Evolutionary conservation across 805 yeast species (phyloP).

Genomic region (Wickerhamomyces bovis): DNA sequence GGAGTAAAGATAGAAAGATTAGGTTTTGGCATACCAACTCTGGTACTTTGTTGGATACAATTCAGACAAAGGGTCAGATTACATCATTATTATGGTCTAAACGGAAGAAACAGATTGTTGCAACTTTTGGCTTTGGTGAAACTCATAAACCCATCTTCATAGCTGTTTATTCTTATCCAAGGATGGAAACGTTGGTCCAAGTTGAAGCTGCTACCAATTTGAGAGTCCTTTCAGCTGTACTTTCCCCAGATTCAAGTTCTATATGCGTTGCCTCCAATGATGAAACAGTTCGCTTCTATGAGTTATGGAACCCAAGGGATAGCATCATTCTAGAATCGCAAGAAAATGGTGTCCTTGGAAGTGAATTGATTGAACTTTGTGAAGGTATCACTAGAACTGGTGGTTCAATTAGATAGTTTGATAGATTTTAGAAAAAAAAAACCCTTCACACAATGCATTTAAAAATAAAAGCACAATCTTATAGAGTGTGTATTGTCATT

Average conservation of each 20-base stretch:
- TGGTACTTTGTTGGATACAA: conserved; percentile 60
- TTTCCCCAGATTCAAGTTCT: conserved; percentile 56
- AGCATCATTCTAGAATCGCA: conserved; percentile 32
- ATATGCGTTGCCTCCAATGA: conserved; percentile 76
- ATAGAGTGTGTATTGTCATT: not conserved
- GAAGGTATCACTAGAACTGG: conserved; percentile 43
- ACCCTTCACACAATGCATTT: not conserved
- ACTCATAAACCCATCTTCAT: conserved; percentile 44
- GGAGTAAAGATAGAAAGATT: conserved; percentile 72
- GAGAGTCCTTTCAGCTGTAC: conserved; percentile 59
- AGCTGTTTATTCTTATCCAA: conserved; percentile 63
- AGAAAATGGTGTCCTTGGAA: conserved; percentile 45
- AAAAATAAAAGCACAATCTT: no score
- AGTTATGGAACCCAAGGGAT: conserved; percentile 52
- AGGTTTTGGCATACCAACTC: conserved; percentile 82
- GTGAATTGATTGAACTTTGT: conserved; percentile 48
- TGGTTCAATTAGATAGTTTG: conserved; percentile 23
- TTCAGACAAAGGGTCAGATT: conserved; percentile 63
- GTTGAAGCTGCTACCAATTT: conserved; percentile 46
- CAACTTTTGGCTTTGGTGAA: conserved; percentile 78
- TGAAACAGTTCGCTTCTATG: conserved; percentile 68
- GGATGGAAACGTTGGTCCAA: conserved; percentile 40
- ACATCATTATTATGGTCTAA: conserved; percentile 77
- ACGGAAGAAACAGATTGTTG: conserved; percentile 56
- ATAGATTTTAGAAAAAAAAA: not conserved